Evolutionary conservation across 177 flowering plant species (phyloP).

Genomic region (Vitis hybrid): DNA sequence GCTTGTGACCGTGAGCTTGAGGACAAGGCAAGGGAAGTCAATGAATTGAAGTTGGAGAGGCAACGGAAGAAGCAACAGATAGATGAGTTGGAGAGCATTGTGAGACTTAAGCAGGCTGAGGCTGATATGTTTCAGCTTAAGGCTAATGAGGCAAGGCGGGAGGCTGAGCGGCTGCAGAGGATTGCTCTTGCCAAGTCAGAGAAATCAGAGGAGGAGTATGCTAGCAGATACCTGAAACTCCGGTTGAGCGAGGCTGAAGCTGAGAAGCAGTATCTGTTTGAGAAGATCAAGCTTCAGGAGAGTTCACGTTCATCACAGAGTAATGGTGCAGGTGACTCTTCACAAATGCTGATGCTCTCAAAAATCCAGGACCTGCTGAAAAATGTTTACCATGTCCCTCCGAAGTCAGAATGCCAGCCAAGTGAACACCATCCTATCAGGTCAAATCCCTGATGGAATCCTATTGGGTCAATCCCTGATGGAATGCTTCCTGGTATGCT

Average conservation of each 20-base stretch:
- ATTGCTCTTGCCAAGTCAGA: slow-evolving; percentile 85
- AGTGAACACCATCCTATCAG: slow-evolving; percentile 37
- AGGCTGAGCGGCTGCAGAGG: slow-evolving; percentile 85
- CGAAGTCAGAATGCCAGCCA: slow-evolving; percentile 35
- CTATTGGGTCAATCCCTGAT: background rate
- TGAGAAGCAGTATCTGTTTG: slow-evolving; percentile 87
- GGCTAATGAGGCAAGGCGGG: slow-evolving; percentile 92
- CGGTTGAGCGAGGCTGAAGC: slow-evolving; percentile 91
- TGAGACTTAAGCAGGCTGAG: slow-evolving; percentile 93
- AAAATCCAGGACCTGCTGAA: slow-evolving; percentile 73
- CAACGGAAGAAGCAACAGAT: slow-evolving; percentile 81
- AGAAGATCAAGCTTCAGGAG: slow-evolving; percentile 91
- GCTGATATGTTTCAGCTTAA: slow-evolving; percentile 97
- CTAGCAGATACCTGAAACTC: slow-evolving; percentile 83
- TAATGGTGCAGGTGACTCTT: slow-evolving; percentile 59
- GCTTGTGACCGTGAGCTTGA: slow-evolving; percentile 87
- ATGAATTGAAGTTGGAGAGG: slow-evolving; percentile 73
- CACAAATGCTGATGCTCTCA: slow-evolving; percentile 55
- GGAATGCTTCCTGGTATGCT: slow-evolving; percentile 1
- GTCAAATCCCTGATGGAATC: slow-evolving; percentile 29
- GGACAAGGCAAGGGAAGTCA: slow-evolving; percentile 79
- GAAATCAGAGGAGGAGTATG: slow-evolving; percentile 92
- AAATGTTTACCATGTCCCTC: slow-evolving; percentile 46
- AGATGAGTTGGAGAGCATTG: slow-evolving; percentile 88
- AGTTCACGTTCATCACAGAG: slow-evolving; percentile 62